Percentiles rank a stretch among this genome's conserved stretches.
Conservation (phyloP, 805 yeast genomes). For the Aciculoconidium aculeatum region DNA sequence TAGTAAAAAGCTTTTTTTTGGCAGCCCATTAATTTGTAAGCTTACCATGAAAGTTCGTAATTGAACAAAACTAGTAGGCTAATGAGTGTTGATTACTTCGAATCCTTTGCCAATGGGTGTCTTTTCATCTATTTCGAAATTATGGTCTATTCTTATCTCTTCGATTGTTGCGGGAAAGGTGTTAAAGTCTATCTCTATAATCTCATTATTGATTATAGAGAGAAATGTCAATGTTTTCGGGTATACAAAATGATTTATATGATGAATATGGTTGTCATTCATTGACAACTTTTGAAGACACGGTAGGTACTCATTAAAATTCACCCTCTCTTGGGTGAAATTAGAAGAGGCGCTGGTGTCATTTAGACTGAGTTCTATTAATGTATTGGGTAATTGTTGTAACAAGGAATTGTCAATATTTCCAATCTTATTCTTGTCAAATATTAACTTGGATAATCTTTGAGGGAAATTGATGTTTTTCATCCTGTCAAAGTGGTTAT, state of each 20-base stretch:
- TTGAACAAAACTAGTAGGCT: no score
- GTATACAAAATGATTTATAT: slow-evolving; percentile 5
- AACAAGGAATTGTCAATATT: slow-evolving; percentile 2
- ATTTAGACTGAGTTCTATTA: slow-evolving; percentile 6
- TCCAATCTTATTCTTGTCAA: slow-evolving; percentile 4
- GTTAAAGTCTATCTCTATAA: slow-evolving; percentile 4
- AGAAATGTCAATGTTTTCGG: slow-evolving; percentile 6
- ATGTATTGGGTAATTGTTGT: slow-evolving; percentile 4
- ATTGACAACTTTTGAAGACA: slow-evolving; percentile 5
- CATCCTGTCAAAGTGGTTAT: slow-evolving; percentile 5
- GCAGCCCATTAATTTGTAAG: no score
- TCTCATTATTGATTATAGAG: slow-evolving; percentile 6
- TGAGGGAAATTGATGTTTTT: slow-evolving; percentile 5
- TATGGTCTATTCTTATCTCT: slow-evolving; percentile 3
- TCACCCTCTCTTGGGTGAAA: neutral
- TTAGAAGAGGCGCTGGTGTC: slow-evolving; percentile 1
- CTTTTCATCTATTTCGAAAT: no score
- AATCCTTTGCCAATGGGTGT: no score
- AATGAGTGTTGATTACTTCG: no score
- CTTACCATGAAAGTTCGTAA: no score
- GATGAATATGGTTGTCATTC: slow-evolving; percentile 7
- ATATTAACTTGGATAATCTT: slow-evolving; percentile 4
- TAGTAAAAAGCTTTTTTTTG: no score
- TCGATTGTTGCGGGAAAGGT: slow-evolving; percentile 6
- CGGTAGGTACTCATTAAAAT: slow-evolving; percentile 4